Conservation (phyloP, 2,329 filamentous ascomycete genomes). For the Colletotrichum theobromicola region DNA sequence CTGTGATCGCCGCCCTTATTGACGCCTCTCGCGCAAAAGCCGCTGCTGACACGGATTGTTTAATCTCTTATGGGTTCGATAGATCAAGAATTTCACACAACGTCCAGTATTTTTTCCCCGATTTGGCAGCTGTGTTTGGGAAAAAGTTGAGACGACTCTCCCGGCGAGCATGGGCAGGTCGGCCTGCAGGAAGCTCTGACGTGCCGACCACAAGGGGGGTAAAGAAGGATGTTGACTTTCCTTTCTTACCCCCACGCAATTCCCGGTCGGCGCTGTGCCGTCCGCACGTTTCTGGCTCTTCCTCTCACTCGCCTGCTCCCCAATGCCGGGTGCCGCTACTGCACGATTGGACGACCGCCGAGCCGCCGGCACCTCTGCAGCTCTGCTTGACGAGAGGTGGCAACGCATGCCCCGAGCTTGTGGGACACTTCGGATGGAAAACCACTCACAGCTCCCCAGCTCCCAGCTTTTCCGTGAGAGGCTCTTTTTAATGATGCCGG, state of each 20-base stretch:
- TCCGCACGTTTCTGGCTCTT: background rate
- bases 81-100: background rate
- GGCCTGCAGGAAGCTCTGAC: background rate
- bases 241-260: background rate
- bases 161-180: background rate
- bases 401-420: background rate
- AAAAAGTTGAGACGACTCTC: background rate
- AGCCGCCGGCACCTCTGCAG: background rate
- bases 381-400: background rate
- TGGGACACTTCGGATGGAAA: background rate
- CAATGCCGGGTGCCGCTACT: background rate
- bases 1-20: background rate
- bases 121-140: background rate
- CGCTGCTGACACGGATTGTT: background rate
- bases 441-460: background rate
- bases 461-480: background rate
- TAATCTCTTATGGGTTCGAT: background rate
- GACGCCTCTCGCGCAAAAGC: background rate
- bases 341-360: background rate
- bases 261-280: slow-evolving; percentile 13
- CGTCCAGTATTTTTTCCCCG: background rate
- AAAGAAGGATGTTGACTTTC: background rate
- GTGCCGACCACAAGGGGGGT: background rate
- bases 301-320: background rate
- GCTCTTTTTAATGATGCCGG: background rate